These are phyloP conservation scores for Pseudogymnoascus sp. DNA, from an alignment of 2,329 filamentous ascomycete genomes.

Conservation along the genomic window DNA sequence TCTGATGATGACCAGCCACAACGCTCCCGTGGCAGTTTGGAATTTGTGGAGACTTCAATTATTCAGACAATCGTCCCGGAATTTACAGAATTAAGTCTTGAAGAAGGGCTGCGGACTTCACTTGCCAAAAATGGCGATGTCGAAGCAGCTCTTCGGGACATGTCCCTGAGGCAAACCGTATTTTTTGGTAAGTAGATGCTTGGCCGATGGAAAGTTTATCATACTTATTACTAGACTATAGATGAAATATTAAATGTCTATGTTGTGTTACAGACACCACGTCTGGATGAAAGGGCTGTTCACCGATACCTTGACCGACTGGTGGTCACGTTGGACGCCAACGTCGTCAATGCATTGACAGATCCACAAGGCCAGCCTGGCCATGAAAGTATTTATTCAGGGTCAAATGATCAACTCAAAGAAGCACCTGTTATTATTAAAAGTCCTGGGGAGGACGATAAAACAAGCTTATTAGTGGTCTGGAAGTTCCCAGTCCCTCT, in stretches of 20 bases:
- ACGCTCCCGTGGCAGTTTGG: conserved; percentile 30
- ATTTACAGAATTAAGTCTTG: conserved; percentile 46
- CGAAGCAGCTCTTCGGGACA: conserved; percentile 39
- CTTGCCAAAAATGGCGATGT: conserved; percentile 19
- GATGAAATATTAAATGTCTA: conserved; percentile 68
- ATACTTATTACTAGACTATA: conserved; percentile 47
- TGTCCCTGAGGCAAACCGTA: conserved; percentile 55
- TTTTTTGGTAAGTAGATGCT: conserved; percentile 58
- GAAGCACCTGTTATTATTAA: conserved; percentile 42
- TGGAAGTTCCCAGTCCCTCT: conserved; percentile 57
- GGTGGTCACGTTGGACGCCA: conserved; percentile 59
- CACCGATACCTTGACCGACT: conserved; percentile 54
- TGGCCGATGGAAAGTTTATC: conserved; percentile 28
- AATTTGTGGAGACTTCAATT: conserved; percentile 51
- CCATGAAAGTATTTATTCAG: conserved; percentile 54
- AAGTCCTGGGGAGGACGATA: conserved; percentile 33
- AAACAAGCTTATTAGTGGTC: conserved; percentile 43
- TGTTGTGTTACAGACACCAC: conserved; percentile 58
- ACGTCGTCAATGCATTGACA: conserved; percentile 50
- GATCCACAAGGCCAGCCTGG: conserved; percentile 34
- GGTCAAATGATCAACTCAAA: conserved; percentile 41
- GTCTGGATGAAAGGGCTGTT: conserved; percentile 48
- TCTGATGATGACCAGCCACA: conserved; percentile 27
- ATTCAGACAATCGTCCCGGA: conserved; percentile 55
- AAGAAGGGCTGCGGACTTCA: conserved; percentile 41